phyloP scores from a whole-genome alignment of 495 filamentous ascomycete genomes.

The Xylaria bambusicola region DNA sequence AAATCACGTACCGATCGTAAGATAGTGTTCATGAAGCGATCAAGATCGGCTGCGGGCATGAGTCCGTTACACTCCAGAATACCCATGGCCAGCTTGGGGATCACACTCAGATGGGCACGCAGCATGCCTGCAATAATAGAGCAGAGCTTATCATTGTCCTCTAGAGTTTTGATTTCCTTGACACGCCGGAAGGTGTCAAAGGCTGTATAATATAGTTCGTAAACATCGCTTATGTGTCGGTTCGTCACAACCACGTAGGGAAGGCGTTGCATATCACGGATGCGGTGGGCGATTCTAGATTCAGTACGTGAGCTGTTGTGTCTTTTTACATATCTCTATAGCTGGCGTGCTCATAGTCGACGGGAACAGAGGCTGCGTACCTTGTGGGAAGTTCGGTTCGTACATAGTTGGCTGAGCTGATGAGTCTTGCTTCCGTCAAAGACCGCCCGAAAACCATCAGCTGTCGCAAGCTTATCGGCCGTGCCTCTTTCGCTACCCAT shows the following conservation, averaged over 20 bases:
- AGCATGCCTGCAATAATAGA: slow-evolving; percentile 75
- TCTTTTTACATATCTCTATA: no score
- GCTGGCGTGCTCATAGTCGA: no score
- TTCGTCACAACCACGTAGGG: slow-evolving; percentile 98
- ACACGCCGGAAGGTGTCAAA: slow-evolving; percentile 88
- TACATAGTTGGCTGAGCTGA: slow-evolving; percentile 96
- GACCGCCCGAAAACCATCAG: slow-evolving; percentile 92
- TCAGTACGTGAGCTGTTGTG: not conserved
- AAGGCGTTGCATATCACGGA: slow-evolving; percentile 95
- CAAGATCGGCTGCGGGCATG: slow-evolving; percentile 75
- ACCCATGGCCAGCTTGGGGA: slow-evolving; percentile 91
- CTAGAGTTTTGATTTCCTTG: slow-evolving; percentile 77
- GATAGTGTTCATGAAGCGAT: slow-evolving; percentile 93
- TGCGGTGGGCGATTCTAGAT: slow-evolving; percentile 75
- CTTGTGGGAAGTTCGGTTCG: slow-evolving; percentile 92
- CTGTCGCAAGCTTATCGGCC: slow-evolving; percentile 86
- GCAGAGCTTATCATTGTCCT: slow-evolving; percentile 92
- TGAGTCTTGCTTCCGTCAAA: slow-evolving; percentile 82
- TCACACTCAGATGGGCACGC: slow-evolving; percentile 86
- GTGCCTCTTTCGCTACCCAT: slow-evolving; percentile 82
- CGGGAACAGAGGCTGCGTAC: slow-evolving; percentile 41
- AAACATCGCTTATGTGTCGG: slow-evolving; percentile 86
- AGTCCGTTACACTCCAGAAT: slow-evolving; percentile 83
- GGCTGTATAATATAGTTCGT: slow-evolving; percentile 93
- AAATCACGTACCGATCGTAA: slow-evolving; percentile 72